Percentiles rank a stretch among this genome's conserved stretches.
Evolutionary conservation across 148 eudicot genomes (phyloP).

Genomic region (Rhododendron henanense): DNA sequence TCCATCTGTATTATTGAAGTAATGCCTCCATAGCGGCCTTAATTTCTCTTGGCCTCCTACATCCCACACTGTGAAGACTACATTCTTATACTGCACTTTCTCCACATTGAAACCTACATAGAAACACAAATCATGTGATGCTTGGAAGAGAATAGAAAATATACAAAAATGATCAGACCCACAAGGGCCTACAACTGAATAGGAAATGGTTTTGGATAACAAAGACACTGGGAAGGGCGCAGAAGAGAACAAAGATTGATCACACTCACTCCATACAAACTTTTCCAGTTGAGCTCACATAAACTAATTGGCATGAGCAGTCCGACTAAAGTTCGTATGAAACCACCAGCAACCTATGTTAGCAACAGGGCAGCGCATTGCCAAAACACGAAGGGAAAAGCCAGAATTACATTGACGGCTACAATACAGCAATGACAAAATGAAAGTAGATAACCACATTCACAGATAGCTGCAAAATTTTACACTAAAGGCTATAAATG

Average conservation of each 20-base stretch:
- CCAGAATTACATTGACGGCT: neutral
- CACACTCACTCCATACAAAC: neutral
- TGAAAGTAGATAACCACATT: neutral
- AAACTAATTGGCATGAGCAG: neutral
- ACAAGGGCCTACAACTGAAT: neutral
- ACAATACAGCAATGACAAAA: neutral
- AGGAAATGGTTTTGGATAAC: neutral
- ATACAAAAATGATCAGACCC: neutral
- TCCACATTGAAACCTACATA: conserved; percentile 93
- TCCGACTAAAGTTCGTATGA: neutral
- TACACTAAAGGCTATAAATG: neutral
- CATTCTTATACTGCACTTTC: conserved; percentile 99
- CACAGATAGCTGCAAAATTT: neutral
- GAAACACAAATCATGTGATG: neutral
- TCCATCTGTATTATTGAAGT: conserved; percentile 96
- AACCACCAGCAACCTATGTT: neutral
- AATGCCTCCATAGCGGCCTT: conserved; percentile 98
- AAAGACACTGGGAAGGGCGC: neutral
- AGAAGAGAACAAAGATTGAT: neutral
- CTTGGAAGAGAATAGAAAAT: neutral
- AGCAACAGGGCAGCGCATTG: neutral
- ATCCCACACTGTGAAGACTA: conserved; percentile 97
- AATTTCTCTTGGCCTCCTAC: conserved; percentile 99
- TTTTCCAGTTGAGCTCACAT: neutral
- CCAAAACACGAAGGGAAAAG: neutral